A percentile compares a stretch with the other conserved stretches of the same genome.
Conservation (phyloP, 164 flowering plant species). For the Stephania cephalantha region DNA sequence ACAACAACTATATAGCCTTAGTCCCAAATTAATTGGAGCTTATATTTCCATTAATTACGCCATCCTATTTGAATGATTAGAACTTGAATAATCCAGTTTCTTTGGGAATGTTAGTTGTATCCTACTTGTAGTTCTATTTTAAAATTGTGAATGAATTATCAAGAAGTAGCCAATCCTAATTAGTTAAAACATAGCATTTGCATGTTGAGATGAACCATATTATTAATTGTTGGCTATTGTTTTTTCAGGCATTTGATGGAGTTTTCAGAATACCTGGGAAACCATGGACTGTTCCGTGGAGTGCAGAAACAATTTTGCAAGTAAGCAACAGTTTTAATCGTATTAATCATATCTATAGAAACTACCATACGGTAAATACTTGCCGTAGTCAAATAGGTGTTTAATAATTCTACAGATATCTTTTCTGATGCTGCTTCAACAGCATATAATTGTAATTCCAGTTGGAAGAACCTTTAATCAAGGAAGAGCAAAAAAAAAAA, state of each 20-base stretch:
- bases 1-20: no score
- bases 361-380: neutral
- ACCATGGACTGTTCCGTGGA: slow-evolving; percentile 93
- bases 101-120: no score
- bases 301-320: slow-evolving; percentile 80
- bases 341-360: neutral
- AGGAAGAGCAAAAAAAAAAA: no score
- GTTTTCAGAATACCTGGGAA: slow-evolving; percentile 40
- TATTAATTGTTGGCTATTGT: slow-evolving; percentile 8
- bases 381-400: neutral
- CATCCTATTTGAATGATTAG: no score
- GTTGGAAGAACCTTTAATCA: no score
- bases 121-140: neutral
- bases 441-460: neutral
- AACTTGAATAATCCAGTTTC: no score
- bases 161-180: neutral
- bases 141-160: neutral
- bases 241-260: slow-evolving; percentile 56
- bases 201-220: neutral
- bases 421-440: neutral
- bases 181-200: neutral
- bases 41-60: no score
- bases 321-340: slow-evolving; percentile 20
- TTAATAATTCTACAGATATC: neutral
- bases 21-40: no score